A percentile compares a stretch with the other conserved stretches of the same genome.
These are phyloP conservation scores for Porcisia hertigi DNA, from an alignment of 208 protist genomes.

Conservation along the genomic window DNA sequence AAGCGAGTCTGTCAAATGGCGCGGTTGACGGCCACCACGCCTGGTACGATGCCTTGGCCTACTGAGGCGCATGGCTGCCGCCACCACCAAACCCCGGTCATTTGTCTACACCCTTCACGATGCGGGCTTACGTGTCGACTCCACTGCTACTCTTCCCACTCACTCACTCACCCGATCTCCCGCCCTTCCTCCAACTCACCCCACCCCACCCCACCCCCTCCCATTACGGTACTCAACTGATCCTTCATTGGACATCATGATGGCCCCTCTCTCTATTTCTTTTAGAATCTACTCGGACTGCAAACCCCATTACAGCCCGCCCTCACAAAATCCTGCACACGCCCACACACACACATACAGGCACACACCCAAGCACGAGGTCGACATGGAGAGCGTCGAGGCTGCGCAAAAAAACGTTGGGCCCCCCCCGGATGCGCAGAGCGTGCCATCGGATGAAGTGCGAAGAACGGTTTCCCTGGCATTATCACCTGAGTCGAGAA, in stretches of 20 bases:
- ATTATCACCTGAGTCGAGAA: too few species aligned
- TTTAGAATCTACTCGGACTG: background rate
- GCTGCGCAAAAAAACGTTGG: background rate
- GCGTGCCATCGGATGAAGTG: background rate
- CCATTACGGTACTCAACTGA: background rate
- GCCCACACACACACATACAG: constrained; percentile 1
- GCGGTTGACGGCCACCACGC: background rate
- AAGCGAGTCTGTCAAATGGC: background rate
- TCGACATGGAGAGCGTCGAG: constrained; percentile 11
- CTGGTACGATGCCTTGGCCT: background rate
- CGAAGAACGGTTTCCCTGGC: background rate
- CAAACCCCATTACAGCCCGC: background rate
- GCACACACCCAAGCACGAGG: background rate
- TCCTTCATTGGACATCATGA: background rate
- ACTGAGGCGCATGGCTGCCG: background rate
- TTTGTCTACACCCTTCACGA: background rate
- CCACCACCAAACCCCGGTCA: too few species aligned
- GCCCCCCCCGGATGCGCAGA: background rate
- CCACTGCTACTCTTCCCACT: background rate
- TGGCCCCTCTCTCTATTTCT: too few species aligned
- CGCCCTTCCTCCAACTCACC: too few species aligned
- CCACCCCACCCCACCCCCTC: too few species aligned
- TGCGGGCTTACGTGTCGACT: background rate
- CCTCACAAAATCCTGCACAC: background rate
- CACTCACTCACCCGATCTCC: background rate